Conservation (phyloP, 164 flowering plant genomes). For the Protea cynaroides region DNA sequence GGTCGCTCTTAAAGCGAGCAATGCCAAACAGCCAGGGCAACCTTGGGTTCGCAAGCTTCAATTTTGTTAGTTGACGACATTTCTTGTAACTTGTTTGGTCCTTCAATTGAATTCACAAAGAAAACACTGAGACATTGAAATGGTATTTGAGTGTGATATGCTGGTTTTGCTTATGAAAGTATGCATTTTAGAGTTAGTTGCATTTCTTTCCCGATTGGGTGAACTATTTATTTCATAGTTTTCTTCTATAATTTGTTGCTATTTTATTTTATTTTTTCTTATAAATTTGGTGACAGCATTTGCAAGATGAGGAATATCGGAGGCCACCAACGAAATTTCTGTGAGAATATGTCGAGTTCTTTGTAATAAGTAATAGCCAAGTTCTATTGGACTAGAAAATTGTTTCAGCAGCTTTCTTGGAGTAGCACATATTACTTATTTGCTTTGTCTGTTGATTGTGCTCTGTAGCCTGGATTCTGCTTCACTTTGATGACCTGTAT, state of each 20-base stretch:
- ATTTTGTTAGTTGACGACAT: no score
- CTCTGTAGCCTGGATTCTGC: background rate
- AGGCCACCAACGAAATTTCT: conserved; percentile 71
- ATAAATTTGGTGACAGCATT: conserved; percentile 43
- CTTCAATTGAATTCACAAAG: no score
- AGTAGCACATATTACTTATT: background rate
- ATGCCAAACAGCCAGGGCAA: no score
- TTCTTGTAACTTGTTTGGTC: no score
- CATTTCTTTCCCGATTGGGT: no score
- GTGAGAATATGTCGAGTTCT: conserved; percentile 15
- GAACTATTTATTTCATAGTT: background rate
- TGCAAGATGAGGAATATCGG: conserved; percentile 92
- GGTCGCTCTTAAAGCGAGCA: no score
- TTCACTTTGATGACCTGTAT: background rate
- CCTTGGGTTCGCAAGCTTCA: no score
- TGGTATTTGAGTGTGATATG: no score
- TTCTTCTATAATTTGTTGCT: background rate
- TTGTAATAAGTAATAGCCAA: conserved; percentile 27
- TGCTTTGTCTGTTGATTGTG: background rate
- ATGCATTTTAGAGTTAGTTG: background rate
- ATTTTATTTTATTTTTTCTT: background rate
- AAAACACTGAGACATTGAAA: no score
- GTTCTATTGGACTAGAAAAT: background rate
- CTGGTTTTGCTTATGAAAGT: background rate
- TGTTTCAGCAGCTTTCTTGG: background rate